phyloP scores from a whole-genome alignment of 1,139 yeast genomes.

The Zygosaccharomyces sapae region DNA sequence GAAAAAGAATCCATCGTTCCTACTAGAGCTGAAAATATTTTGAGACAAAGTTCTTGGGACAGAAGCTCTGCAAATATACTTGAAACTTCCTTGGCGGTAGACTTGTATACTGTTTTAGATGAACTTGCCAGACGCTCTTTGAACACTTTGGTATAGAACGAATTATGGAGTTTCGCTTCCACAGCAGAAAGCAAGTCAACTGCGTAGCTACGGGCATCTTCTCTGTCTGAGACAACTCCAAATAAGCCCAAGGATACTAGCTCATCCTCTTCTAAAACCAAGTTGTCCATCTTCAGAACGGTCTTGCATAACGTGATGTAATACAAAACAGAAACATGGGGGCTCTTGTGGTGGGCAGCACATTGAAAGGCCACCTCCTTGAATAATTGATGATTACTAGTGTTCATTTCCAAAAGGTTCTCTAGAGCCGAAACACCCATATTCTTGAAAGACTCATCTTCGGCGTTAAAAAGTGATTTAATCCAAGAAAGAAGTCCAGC shows the following conservation, averaged over 20 bases:
- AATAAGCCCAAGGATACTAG: constrained; percentile 35
- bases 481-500: constrained; percentile 73
- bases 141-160: constrained; percentile 36
- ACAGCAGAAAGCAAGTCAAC: constrained; percentile 35
- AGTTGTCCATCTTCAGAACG: constrained; percentile 27
- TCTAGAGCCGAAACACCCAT: constrained; percentile 71
- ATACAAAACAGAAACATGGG: constrained; percentile 59
- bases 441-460: constrained; percentile 54
- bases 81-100: constrained; percentile 38
- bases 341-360: constrained; percentile 51
- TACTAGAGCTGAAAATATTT: constrained; percentile 33
- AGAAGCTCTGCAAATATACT: constrained; percentile 37
- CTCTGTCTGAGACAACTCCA: constrained; percentile 34
- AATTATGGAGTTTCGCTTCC: constrained; percentile 33
- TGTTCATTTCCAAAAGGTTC: constrained; percentile 60
- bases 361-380: constrained; percentile 66
- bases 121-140: constrained; percentile 36
- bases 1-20: constrained; percentile 30
- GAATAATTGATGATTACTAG: constrained; percentile 52
- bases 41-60: constrained; percentile 31
- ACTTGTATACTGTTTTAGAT: constrained; percentile 36
- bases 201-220: constrained; percentile 34
- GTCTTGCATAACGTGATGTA: constrained; percentile 69
- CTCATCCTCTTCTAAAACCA: constrained; percentile 35
- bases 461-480: constrained; percentile 58